Evolutionary conservation across 2,329 filamentous ascomycete genomes (phyloP).

Genomic region (Monilinia fructicola): DNA sequence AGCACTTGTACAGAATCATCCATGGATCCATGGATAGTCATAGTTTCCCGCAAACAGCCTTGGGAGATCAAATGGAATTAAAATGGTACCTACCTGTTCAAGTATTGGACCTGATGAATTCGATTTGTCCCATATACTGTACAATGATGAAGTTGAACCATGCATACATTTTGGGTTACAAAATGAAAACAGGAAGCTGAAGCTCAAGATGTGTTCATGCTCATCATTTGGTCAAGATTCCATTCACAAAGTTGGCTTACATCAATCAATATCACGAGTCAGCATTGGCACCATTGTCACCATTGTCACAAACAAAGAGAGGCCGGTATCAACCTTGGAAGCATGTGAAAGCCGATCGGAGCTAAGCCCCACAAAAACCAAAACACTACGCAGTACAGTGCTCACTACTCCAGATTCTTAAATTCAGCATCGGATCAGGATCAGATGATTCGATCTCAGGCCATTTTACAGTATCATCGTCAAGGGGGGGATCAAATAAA

Average conservation of each 20-base stretch:
- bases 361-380: conserved; percentile 21
- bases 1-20: too few species aligned
- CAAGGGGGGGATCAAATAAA: background rate
- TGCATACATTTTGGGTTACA: background rate
- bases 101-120: too few species aligned
- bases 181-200: background rate
- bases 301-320: conserved; percentile 1
- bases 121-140: too few species aligned
- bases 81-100: too few species aligned
- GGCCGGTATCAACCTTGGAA: conserved; percentile 4
- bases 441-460: conserved; percentile 13
- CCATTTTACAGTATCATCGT: background rate
- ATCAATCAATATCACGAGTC: conserved; percentile 10
- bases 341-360: conserved; percentile 22
- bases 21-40: too few species aligned
- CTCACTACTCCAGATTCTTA: conserved; percentile 20
- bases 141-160: too few species aligned
- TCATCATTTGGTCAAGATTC: background rate
- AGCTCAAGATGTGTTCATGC: background rate
- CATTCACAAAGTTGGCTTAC: background rate
- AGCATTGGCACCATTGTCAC: background rate
- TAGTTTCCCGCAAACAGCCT: background rate
- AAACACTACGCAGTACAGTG: too few species aligned
- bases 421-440: conserved; percentile 14
- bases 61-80: conserved; percentile 3